Percentiles rank a stretch among this genome's conserved stretches.
These are phyloP conservation scores for Termitomyces sp. DNA, from an alignment of 768 basidiomycete species.

Conservation along the genomic window DNA sequence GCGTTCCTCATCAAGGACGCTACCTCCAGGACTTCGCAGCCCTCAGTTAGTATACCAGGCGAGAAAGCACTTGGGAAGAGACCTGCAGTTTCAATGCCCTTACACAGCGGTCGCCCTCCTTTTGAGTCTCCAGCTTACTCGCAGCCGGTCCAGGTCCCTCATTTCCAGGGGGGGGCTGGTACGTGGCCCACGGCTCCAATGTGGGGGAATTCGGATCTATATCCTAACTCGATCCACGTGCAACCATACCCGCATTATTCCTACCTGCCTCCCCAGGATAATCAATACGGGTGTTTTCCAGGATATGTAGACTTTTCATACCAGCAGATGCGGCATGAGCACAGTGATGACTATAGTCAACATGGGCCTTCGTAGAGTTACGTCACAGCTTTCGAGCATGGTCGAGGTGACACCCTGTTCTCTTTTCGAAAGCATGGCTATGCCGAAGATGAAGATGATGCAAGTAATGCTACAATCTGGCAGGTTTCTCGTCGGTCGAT, in stretches of 20 bases:
- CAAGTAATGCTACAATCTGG: too few species aligned
- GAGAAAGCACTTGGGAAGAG: neutral
- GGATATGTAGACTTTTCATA: neutral
- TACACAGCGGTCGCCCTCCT: neutral
- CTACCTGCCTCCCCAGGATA: neutral
- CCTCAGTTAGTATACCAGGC: neutral
- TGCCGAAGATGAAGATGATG: neutral
- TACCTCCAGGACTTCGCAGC: neutral
- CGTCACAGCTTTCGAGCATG: neutral
- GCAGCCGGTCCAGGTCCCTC: neutral
- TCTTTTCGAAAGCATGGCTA: neutral
- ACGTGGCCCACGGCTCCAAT: neutral
- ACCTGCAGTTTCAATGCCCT: neutral
- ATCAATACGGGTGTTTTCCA: neutral
- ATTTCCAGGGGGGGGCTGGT: neutral
- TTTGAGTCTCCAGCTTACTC: neutral
- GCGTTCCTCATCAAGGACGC: neutral
- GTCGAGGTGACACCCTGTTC: neutral
- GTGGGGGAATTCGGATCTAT: neutral
- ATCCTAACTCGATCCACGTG: neutral
- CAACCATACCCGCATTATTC: neutral
- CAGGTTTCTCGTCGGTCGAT: too few species aligned
- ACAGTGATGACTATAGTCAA: neutral
- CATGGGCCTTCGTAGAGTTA: neutral
- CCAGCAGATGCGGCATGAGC: neutral